phyloP scores from a whole-genome alignment of 257 asterid genomes.

The Solanum habrochaites region DNA sequence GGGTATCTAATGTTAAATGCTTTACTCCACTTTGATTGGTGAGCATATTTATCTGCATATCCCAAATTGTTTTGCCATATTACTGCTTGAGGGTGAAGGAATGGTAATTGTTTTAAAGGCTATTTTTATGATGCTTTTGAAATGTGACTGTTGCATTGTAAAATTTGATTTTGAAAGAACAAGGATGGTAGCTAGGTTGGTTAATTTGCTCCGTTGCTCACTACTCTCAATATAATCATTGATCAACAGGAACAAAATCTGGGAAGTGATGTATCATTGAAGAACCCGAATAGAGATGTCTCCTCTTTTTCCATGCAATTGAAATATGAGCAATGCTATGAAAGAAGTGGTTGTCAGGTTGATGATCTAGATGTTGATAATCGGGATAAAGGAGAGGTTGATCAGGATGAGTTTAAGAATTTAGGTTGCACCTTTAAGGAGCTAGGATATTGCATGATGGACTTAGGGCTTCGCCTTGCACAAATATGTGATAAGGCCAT shows the following conservation, averaged over 20 bases:
- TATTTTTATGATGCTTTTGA: background rate
- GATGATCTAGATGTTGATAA: background rate
- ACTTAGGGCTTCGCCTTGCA: conserved; percentile 61
- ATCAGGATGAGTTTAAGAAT: conserved; percentile 26
- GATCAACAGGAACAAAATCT: conserved; percentile 55
- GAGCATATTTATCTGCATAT: background rate
- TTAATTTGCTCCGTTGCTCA: background rate
- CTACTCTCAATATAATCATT: background rate
- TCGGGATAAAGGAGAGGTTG: background rate
- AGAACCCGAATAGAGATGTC: conserved; percentile 54
- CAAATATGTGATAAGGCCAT: conserved; percentile 53
- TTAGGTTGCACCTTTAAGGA: conserved; percentile 42
- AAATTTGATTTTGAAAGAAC: background rate
- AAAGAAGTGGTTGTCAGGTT: background rate
- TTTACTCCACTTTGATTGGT: background rate
- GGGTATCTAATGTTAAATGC: background rate
- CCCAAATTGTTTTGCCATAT: background rate
- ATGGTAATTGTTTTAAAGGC: too few relatives aligned
- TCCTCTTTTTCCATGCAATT: conserved; percentile 84
- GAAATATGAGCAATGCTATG: conserved; percentile 38
- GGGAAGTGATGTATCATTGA: conserved; percentile 79
- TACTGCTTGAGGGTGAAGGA: background rate
- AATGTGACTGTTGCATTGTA: background rate
- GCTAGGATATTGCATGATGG: conserved; percentile 71
- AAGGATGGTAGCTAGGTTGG: background rate